These are phyloP conservation scores for Clohesyomyces aquaticus DNA, from an alignment of 495 filamentous ascomycete genomes.

Conservation along the genomic window DNA sequence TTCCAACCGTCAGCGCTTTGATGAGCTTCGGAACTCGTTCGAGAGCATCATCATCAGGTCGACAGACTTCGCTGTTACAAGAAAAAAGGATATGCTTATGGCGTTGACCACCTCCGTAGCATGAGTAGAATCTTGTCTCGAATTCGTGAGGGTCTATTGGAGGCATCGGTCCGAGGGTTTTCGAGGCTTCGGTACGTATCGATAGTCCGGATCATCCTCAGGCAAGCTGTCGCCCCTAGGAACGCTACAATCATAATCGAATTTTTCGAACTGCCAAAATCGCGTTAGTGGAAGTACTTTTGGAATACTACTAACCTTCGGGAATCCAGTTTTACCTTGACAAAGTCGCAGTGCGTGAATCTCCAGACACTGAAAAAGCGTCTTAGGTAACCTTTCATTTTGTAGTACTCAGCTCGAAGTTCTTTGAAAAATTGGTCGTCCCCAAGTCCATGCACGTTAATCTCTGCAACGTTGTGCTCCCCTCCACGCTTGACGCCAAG, in stretches of 20 bases:
- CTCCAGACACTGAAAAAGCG: constrained; percentile 9
- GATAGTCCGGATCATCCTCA: not conserved
- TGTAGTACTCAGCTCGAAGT: constrained; percentile 4
- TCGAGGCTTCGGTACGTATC: constrained; percentile 6
- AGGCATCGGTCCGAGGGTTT: not conserved
- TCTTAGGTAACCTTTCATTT: not conserved
- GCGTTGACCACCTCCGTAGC: no score
- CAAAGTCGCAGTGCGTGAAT: constrained; percentile 19
- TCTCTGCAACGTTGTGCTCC: constrained; percentile 9
- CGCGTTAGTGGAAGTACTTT: no score
- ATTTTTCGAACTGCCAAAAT: constrained; percentile 24
- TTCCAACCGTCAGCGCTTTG: not conserved
- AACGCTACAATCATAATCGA: not conserved
- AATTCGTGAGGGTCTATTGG: constrained; percentile 13
- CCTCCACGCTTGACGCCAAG: not conserved
- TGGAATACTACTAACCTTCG: not conserved
- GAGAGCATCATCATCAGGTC: not conserved
- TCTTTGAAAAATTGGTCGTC: constrained; percentile 6
- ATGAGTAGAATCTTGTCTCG: constrained; percentile 13
- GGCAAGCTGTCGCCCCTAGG: not conserved
- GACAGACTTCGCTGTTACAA: no score
- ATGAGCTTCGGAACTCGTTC: not conserved
- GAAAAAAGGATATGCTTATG: no score
- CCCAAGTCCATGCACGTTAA: not conserved
- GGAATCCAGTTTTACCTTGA: constrained; percentile 1